A percentile compares a stretch with the other conserved stretches of the same genome.
These are phyloP conservation scores for Kodamaea lidongshanica DNA, from an alignment of 805 yeast genomes.

Conservation along the genomic window DNA sequence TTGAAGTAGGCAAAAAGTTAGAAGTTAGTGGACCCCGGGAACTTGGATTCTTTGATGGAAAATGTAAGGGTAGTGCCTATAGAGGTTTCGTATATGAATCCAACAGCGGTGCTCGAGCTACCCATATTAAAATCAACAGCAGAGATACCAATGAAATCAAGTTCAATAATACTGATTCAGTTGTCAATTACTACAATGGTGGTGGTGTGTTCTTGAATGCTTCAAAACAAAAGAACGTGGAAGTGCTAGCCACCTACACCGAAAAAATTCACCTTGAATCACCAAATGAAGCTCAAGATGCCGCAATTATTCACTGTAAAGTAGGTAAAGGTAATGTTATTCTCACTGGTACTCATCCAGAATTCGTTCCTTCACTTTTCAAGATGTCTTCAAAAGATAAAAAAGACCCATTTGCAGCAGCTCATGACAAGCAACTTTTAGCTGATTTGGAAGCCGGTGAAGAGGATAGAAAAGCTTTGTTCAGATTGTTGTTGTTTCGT, in stretches of 20 bases:
- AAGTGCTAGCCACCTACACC: constrained; percentile 64
- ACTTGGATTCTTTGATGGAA: constrained; percentile 75
- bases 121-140: constrained; percentile 28
- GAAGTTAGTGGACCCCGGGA: constrained; percentile 88
- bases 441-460: constrained; percentile 24
- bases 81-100: constrained; percentile 75
- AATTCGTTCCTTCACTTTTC: constrained; percentile 55
- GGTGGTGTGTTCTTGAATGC: constrained; percentile 86
- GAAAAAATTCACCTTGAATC: constrained; percentile 53
- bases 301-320: constrained; percentile 66
- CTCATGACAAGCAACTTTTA: constrained; percentile 7
- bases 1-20: constrained; percentile 66
- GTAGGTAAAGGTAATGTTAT: constrained; percentile 74
- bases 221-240: constrained; percentile 50
- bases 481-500: constrained; percentile 49
- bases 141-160: constrained; percentile 20
- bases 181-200: constrained; percentile 69
- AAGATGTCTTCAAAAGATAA: constrained; percentile 28
- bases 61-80: constrained; percentile 73
- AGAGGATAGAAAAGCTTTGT: constrained; percentile 46
- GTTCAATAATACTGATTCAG: constrained; percentile 15
- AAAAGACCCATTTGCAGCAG: constrained; percentile 10
- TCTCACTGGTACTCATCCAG: constrained; percentile 86
- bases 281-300: constrained; percentile 43
- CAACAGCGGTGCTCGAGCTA: constrained; percentile 70